Evolutionary conservation across 1,284 basidiomycete genomes (phyloP).

Genomic region (Fomitopsis palustris): DNA sequence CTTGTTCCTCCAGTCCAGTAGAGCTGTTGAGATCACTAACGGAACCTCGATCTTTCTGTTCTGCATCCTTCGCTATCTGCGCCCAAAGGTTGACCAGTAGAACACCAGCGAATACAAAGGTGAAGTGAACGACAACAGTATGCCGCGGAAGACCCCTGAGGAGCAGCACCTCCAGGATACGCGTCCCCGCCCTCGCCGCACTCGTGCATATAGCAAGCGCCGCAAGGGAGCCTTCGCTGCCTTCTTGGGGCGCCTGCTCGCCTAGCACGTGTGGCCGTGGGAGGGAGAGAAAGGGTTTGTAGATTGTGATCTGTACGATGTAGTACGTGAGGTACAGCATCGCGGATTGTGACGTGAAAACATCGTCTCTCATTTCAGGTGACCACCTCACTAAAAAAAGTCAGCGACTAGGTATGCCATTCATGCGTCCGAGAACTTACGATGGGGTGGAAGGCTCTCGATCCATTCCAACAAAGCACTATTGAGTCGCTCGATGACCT

Average conservation of each 20-base stretch:
- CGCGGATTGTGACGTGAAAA: constrained; percentile 66
- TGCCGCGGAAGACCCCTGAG: constrained; percentile 33
- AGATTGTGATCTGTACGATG: constrained; percentile 66
- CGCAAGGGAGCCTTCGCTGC: constrained; percentile 35
- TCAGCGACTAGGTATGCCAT: neutral
- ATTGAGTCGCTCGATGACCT: constrained; percentile 70
- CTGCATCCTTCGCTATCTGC: constrained; percentile 21
- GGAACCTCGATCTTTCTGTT: constrained; percentile 6
- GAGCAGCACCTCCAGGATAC: constrained; percentile 53
- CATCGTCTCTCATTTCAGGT: constrained; percentile 45
- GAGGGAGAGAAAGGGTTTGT: constrained; percentile 68
- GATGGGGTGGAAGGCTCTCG: constrained; percentile 63
- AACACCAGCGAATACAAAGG: constrained; percentile 25
- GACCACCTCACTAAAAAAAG: constrained; percentile 61
- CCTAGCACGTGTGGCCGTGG: constrained; percentile 19
- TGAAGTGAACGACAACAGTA: constrained; percentile 20
- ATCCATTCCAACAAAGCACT: constrained; percentile 71
- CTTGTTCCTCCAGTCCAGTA: constrained; percentile 19
- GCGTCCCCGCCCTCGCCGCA: constrained; percentile 59
- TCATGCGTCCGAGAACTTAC: constrained; percentile 37
- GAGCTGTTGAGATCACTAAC: constrained; percentile 10
- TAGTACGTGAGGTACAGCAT: constrained; percentile 70
- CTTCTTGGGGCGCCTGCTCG: constrained; percentile 17
- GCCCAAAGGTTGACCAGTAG: constrained; percentile 29
- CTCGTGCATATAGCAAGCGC: constrained; percentile 65